phyloP scores from a whole-genome alignment of 805 yeast species.

The Saccharomycodes ludwigii region DNA sequence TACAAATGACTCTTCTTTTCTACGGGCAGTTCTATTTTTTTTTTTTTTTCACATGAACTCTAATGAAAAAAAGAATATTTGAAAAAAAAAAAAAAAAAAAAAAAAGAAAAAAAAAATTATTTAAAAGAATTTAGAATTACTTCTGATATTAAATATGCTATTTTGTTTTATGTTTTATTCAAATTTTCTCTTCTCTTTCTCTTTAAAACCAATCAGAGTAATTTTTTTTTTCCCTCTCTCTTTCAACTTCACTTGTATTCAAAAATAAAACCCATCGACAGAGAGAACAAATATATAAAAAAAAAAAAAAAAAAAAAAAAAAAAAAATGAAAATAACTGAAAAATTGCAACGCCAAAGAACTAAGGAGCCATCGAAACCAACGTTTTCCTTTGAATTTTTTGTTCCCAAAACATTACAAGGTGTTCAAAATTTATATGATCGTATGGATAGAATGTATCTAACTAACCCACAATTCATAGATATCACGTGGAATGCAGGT shows the following conservation, averaged over 20 bases:
- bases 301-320: background rate
- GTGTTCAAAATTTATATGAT: constrained; percentile 90
- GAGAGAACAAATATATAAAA: background rate
- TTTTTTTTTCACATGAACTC: too few relatives aligned
- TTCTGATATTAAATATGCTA: too few relatives aligned
- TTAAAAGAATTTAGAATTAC: too few relatives aligned
- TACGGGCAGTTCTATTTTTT: too few relatives aligned
- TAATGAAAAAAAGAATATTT: background rate
- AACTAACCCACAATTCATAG: constrained; percentile 76
- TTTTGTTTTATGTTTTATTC: too few relatives aligned
- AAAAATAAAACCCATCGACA: background rate
- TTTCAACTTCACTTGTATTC: too few relatives aligned
- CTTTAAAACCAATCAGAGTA: too few relatives aligned
- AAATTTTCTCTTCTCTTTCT: too few relatives aligned
- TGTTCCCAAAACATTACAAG: constrained; percentile 94
- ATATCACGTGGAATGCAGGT: constrained; percentile 98
- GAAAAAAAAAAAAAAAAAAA: background rate
- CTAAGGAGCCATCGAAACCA: constrained; percentile 27
- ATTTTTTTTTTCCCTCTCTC: too few relatives aligned
- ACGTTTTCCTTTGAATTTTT: constrained; percentile 95
- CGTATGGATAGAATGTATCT: constrained; percentile 96
- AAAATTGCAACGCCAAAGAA: constrained; percentile 24
- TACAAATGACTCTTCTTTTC: too few relatives aligned
- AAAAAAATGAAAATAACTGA: constrained; percentile 28
- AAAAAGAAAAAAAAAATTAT: too few relatives aligned